Conservation (phyloP, 1,284 basidiomycete genomes). For the Ganoderma meredithae region DNA sequence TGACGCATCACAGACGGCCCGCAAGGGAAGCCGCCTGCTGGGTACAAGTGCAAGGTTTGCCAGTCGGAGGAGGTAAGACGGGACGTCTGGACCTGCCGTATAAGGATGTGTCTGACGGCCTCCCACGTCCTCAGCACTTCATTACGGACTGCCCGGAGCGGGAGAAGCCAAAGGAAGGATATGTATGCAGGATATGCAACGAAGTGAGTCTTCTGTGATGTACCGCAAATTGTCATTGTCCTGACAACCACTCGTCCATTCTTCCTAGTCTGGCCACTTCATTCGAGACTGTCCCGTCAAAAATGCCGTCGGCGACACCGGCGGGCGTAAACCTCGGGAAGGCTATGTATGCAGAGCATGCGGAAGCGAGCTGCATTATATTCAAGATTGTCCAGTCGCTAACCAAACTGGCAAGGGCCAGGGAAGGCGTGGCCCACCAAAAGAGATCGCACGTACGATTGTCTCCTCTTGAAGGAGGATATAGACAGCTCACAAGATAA, state of each 20-base stretch:
- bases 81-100: not conserved
- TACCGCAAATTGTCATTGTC: not conserved
- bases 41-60: conserved; percentile 82
- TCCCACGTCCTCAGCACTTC: conserved; percentile 63
- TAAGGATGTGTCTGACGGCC: conserved; percentile 9
- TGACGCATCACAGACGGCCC: conserved; percentile 44
- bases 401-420: conserved; percentile 55
- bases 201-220: conserved; percentile 46
- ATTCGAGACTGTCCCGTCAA: conserved; percentile 87
- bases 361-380: conserved; percentile 82
- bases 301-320: conserved; percentile 77
- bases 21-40: conserved; percentile 65
- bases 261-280: conserved; percentile 74
- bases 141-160: conserved; percentile 79
- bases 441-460: conserved; percentile 79
- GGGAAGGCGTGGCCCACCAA: conserved; percentile 63
- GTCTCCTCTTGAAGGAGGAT: not conserved
- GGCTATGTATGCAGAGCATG: conserved; percentile 91
- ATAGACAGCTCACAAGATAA: not conserved
- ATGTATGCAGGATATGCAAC: conserved; percentile 87
- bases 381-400: conserved; percentile 86
- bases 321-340: conserved; percentile 78
- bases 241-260: not conserved
- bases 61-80: conserved; percentile 71
- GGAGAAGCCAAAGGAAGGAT: conserved; percentile 79